A percentile compares a stretch with the other conserved stretches of the same genome.
These are phyloP conservation scores for Malus hybrid DNA, from an alignment of 331 rosid genomes.

Conservation along the genomic window DNA sequence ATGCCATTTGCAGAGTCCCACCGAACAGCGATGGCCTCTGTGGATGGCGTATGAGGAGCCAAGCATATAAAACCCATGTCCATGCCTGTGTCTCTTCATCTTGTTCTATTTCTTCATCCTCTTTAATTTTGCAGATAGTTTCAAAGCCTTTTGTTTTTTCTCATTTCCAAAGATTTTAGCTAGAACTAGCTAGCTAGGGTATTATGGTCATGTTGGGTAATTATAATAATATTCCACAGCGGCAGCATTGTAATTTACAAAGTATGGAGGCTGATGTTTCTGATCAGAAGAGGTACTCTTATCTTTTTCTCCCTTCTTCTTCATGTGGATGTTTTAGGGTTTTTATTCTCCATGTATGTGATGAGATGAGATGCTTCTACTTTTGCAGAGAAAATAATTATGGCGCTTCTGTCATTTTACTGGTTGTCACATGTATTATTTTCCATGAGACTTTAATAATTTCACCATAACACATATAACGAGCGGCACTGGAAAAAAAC, in stretches of 20 bases:
- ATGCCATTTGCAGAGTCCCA: slow-evolving; percentile 64
- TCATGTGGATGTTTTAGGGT: not conserved
- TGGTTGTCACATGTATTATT: slow-evolving; percentile 6
- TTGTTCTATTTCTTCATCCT: not conserved
- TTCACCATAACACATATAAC: slow-evolving; percentile 24
- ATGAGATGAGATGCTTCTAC: not conserved
- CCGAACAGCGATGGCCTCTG: slow-evolving; percentile 50
- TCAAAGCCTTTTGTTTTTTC: not conserved
- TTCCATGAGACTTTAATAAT: slow-evolving; percentile 7
- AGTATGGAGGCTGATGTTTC: slow-evolving; percentile 1
- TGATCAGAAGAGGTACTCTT: not conserved
- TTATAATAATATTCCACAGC: not conserved
- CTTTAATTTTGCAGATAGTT: not conserved
- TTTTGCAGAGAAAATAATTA: slow-evolving; percentile 12
- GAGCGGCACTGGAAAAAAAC: slow-evolving; percentile 5
- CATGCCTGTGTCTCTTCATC: not conserved
- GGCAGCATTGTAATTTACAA: slow-evolving; percentile 10
- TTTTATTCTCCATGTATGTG: not conserved
- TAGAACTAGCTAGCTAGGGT: not conserved
- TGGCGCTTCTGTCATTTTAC: slow-evolving; percentile 8
- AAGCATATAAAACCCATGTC: slow-evolving; percentile 33
- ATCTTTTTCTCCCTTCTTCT: not conserved
- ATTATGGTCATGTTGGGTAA: not conserved
- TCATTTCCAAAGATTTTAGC: not conserved
- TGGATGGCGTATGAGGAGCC: slow-evolving; percentile 82